phyloP scores from a whole-genome alignment of 2,329 filamentous ascomycete genomes.

The Alternaria postmessia region DNA sequence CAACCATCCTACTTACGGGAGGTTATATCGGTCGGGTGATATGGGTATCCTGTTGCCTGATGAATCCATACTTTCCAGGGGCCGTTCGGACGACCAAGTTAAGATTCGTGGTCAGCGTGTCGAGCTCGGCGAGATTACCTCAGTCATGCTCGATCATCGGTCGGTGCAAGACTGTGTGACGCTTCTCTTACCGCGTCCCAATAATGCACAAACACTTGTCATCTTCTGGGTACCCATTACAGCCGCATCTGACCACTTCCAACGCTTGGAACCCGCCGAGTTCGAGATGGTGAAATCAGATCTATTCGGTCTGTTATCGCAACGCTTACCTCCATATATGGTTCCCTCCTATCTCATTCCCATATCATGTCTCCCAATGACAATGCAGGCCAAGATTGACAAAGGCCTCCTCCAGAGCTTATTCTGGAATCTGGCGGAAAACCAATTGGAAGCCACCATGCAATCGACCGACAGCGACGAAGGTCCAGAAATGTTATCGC shows the following conservation, averaged over 20 bases:
- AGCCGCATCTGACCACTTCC: constrained; percentile 38
- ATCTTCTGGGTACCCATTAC: constrained; percentile 71
- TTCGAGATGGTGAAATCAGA: constrained; percentile 36
- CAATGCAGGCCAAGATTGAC: constrained; percentile 78
- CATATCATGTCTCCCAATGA: constrained; percentile 73
- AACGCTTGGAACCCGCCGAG: constrained; percentile 50
- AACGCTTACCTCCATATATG: constrained; percentile 77
- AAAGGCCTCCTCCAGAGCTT: constrained; percentile 60
- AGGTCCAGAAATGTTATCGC: constrained; percentile 58
- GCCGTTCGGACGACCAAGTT: constrained; percentile 79
- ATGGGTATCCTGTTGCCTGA: constrained; percentile 80
- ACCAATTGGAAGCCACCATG: constrained; percentile 56
- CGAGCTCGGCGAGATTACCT: constrained; percentile 79
- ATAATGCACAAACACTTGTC: constrained; percentile 64
- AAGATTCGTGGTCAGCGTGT: constrained; percentile 84
- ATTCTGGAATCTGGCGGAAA: constrained; percentile 58
- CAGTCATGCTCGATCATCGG: constrained; percentile 62
- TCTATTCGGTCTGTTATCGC: constrained; percentile 65
- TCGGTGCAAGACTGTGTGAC: constrained; percentile 70
- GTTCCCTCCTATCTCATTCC: constrained; percentile 77
- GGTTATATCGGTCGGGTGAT: constrained; percentile 84
- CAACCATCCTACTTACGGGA: constrained; percentile 71
- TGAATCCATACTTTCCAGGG: constrained; percentile 75
- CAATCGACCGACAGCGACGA: constrained; percentile 42
- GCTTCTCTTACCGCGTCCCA: constrained; percentile 61